Percentiles rank a stretch among this genome's conserved stretches.
Conservation (phyloP, 768 basidiomycete species). For the Suillus spraguei region DNA sequence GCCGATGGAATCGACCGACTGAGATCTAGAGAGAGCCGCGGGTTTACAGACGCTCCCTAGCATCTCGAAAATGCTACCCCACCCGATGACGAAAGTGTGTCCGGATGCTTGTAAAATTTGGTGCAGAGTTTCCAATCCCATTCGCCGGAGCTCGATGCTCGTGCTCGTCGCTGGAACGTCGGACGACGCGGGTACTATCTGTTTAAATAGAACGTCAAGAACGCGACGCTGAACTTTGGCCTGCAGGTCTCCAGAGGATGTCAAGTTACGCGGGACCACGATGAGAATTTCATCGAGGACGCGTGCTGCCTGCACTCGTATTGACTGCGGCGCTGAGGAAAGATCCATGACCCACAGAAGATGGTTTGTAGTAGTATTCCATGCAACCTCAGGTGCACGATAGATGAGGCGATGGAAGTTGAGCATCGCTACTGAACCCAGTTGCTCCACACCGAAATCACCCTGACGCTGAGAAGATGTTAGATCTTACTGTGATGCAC, state of each 20-base stretch:
- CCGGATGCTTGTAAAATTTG: slow-evolving; percentile 90
- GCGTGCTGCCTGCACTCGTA: slow-evolving; percentile 88
- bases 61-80: slow-evolving; percentile 93
- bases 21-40: slow-evolving; percentile 36
- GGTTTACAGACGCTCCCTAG: slow-evolving; percentile 85
- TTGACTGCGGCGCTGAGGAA: slow-evolving; percentile 66
- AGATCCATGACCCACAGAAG: slow-evolving; percentile 77
- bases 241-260: slow-evolving; percentile 61
- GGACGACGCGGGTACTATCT: slow-evolving; percentile 54
- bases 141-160: slow-evolving; percentile 77
- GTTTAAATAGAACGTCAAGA: slow-evolving; percentile 80
- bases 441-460: slow-evolving; percentile 90
- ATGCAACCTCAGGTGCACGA: slow-evolving; percentile 80
- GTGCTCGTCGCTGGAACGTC: slow-evolving; percentile 44
- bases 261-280: slow-evolving; percentile 72
- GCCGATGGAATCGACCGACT: slow-evolving; percentile 43
- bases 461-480: slow-evolving; percentile 64
- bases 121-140: slow-evolving; percentile 89
- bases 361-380: slow-evolving; percentile 81
- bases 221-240: slow-evolving; percentile 78
- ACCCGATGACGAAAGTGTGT: slow-evolving; percentile 89
- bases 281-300: slow-evolving; percentile 84
- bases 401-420: slow-evolving; percentile 90
- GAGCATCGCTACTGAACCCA: slow-evolving; percentile 76
- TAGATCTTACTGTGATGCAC: slow-evolving; percentile 10